Base-by-base conservation (phyloP, 2,329 filamentous ascomycete genomes). In the Cladosporium colombiae region DNA sequence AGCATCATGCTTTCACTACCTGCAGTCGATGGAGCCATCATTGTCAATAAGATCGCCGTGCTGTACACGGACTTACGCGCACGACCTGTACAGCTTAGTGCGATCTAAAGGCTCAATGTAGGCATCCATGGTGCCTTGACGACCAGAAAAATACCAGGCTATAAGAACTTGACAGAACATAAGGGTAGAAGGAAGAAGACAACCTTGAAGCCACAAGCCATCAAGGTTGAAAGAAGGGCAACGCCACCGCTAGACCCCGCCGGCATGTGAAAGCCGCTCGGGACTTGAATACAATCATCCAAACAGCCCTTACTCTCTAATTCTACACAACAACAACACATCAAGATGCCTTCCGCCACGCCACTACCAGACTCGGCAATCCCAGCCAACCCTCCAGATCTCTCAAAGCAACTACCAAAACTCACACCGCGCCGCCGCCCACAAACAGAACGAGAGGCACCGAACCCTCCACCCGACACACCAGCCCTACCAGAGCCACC, bases 401-500 rank as follows among this genome's bases (percentile, higher is more conserved):
- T 87, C 31, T 85, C 83, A 73, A 80, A 46, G 13, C 83, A 81
- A 67, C 84, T 91, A 50, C 89, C 89, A 35, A 91, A 87, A 74
- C 83, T 92, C 67, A 85, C 89, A 73, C 88, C 90, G 33, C 86
- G 89, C 66, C 83, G 83, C 67, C 84, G 85, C 67, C 82, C 84
- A 67, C 75, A 80, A 67, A 77, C 81, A 68, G 78, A 83, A 31
- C 75, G 83, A 52, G 69, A 73, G 68, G 60, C 72, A 3, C 69
- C 74, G 33, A 76, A 75, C 58, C 89, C 92, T 68, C 83, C 90
- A 55, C 93, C 93, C 67, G 83, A 86, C 70, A 96, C 93, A 31
- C 93, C 93, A 57, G 76, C 83, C 46, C 84, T 97, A 10, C 88
- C 92, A 37, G 78, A 87, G 56, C 89, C 89, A 21, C 89, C 90